Percentiles rank a stretch among this genome's conserved stretches.
phyloP scores from a whole-genome alignment of 2,329 filamentous ascomycete genomes.

The Capronia americana region DNA sequence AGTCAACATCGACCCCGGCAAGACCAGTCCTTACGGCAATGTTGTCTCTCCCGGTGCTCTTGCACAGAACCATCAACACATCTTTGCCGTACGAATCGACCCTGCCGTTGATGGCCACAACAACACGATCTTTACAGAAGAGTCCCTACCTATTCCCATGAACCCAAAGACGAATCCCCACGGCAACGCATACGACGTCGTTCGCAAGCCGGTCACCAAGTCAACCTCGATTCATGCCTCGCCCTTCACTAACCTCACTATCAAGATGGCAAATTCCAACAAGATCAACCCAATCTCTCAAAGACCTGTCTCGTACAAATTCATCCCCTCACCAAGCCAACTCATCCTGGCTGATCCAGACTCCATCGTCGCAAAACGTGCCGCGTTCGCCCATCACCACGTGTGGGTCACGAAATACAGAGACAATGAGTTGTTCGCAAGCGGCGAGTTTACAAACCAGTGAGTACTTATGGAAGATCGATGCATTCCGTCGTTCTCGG shows the following conservation, averaged over 20 bases:
- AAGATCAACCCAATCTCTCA: conserved; percentile 51
- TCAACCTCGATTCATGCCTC: conserved; percentile 61
- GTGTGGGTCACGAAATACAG: conserved; percentile 59
- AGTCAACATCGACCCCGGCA: conserved; percentile 64
- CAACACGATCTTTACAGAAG: conserved; percentile 62
- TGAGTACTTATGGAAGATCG: conserved; percentile 29
- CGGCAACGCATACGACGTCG: conserved; percentile 66
- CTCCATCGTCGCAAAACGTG: conserved; percentile 53
- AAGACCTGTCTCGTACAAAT: conserved; percentile 56
- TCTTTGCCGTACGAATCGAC: conserved; percentile 71
- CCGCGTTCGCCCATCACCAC: conserved; percentile 57
- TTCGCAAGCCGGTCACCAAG: conserved; percentile 55
- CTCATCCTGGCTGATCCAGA: conserved; percentile 55
- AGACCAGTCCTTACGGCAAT: conserved; percentile 63
- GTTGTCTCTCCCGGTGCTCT: conserved; percentile 69
- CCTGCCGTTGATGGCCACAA: conserved; percentile 64
- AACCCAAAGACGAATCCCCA: conserved; percentile 64
- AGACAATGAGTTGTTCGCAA: conserved; percentile 58
- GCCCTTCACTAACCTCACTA: conserved; percentile 53
- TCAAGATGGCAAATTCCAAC: conserved; percentile 57
- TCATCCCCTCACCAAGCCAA: conserved; percentile 55
- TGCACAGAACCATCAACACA: conserved; percentile 73
- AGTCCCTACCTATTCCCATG: conserved; percentile 57
- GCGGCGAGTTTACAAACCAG: conserved; percentile 57
- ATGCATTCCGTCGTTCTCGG: not conserved